Conservation (phyloP, 768 basidiomycete genomes). For the Infundibulicybe gibba region DNA sequence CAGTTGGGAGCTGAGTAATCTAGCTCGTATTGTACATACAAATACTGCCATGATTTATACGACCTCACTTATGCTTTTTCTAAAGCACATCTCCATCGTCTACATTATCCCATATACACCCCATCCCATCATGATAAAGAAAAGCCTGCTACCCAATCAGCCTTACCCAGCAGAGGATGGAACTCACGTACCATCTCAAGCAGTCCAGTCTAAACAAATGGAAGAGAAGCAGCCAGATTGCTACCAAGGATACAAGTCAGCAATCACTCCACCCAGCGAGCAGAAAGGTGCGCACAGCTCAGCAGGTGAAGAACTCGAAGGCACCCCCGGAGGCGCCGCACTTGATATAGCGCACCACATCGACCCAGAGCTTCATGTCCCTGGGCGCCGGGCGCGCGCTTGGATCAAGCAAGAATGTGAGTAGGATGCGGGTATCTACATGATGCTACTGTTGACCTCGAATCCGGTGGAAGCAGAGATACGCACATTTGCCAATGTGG, state of each 20-base stretch:
- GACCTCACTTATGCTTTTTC: too few relatives aligned
- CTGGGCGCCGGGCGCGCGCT: conserved; percentile 37
- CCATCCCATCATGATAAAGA: conserved; percentile 49
- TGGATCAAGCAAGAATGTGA: conserved; percentile 44
- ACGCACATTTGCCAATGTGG: too few relatives aligned
- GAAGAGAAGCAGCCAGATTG: too few relatives aligned
- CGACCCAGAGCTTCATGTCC: conserved; percentile 58
- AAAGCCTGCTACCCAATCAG: conserved; percentile 24
- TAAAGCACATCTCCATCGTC: too few relatives aligned
- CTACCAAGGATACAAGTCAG: too few relatives aligned
- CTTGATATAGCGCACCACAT: conserved; percentile 48
- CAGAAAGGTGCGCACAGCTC: conserved; percentile 40
- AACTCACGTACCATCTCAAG: too few relatives aligned
- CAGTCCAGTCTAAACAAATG: too few relatives aligned
- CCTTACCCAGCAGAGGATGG: background rate
- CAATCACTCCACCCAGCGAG: background rate
- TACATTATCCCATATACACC: conserved; percentile 26
- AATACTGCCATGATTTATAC: too few relatives aligned
- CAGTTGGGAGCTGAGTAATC: too few relatives aligned
- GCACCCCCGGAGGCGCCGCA: conserved; percentile 42
- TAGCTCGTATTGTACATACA: too few relatives aligned
- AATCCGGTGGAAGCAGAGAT: too few relatives aligned
- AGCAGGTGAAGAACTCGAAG: conserved; percentile 51
- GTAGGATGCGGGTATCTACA: conserved; percentile 43
- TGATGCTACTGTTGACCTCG: background rate